Evolutionary conservation across 495 filamentous ascomycete species (phyloP), one percentile per base, ranked within the genome.

Genomic region (Penicillium chermesinum): DNA sequence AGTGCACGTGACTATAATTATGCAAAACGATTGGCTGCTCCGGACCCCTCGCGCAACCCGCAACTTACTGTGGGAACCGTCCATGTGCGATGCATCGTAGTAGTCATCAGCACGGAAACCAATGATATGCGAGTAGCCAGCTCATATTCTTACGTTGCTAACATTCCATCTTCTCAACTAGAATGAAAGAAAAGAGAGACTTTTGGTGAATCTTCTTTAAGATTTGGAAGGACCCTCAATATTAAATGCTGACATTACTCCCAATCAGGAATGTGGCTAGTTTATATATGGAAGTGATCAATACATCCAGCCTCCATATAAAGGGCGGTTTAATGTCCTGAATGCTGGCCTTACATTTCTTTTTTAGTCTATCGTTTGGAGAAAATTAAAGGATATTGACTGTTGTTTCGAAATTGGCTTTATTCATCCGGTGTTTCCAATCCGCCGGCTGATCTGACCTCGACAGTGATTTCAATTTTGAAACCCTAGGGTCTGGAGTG

Each of bases 41-140:
- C 21, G 10, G 38, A 41, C 38, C 38, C 38, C 21, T 41, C 38
- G 38, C 38, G 38, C 38, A 21, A n/a, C 38, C 38, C 38, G 10
- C 16, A 41, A 37, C 35, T n/a, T n/a, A n/a, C n/a, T n/a, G n/a
- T n/a, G n/a, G n/a, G n/a, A n/a, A n/a, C n/a, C n/a, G n/a, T n/a
- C n/a, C n/a, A n/a, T n/a, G n/a, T n/a, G n/a, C n/a, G n/a, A n/a
- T n/a, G n/a, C n/a, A n/a, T n/a, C n/a, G n/a, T n/a, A n/a, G n/a
- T n/a, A n/a, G n/a, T n/a, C n/a, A n/a, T n/a, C n/a, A n/a, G n/a
- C n/a, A n/a, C n/a, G n/a, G n/a, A n/a, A n/a, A n/a, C n/a, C n/a
- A n/a, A n/a, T n/a, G n/a, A n/a, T n/a, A n/a, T n/a, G n/a, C n/a
- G n/a, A n/a, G n/a, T n/a, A n/a, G n/a, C n/a, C n/a, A n/a, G n/a